A percentile compares a stretch with the other conserved stretches of the same genome.
These are phyloP conservation scores for Casaregolazyma suthepensis DNA, from an alignment of 1,139 yeast species.

Conservation along the genomic window DNA sequence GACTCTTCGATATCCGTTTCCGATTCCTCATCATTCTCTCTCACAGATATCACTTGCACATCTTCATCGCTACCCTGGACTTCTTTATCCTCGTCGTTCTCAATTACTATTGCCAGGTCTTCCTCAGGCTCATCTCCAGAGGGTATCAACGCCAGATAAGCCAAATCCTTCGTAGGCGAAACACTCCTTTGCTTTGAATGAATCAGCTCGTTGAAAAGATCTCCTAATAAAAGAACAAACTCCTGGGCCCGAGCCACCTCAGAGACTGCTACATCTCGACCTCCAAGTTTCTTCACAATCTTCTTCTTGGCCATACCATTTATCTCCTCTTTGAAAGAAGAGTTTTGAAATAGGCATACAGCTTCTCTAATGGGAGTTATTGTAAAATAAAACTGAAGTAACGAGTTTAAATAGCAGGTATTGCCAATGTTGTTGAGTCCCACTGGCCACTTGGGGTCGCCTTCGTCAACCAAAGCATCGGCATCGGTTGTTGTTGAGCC, in stretches of 20 bases:
- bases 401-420: constrained; percentile 87
- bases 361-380: constrained; percentile 72
- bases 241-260: constrained; percentile 80
- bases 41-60: constrained; percentile 3
- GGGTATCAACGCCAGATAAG: constrained; percentile 72
- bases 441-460: constrained; percentile 50
- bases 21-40: constrained; percentile 1
- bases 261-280: constrained; percentile 62
- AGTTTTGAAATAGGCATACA: constrained; percentile 47
- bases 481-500: constrained; percentile 18
- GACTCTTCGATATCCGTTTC: constrained; percentile 8
- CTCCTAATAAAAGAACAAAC: constrained; percentile 66
- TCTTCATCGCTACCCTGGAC: constrained; percentile 14
- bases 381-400: constrained; percentile 83
- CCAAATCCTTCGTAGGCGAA: constrained; percentile 76
- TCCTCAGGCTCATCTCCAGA: constrained; percentile 17
- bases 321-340: constrained; percentile 25
- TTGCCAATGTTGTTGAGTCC: constrained; percentile 93
- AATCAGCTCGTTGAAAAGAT: constrained; percentile 65
- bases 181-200: constrained; percentile 58
- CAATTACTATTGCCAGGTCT: constrained; percentile 11
- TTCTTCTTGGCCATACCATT: constrained; percentile 17
- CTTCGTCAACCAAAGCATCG: constrained; percentile 10
- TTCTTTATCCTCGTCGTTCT: constrained; percentile 15
- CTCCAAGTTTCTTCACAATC: constrained; percentile 61